phyloP scores from a whole-genome alignment of 495 filamentous ascomycete genomes.

The Podospora comata region DNA sequence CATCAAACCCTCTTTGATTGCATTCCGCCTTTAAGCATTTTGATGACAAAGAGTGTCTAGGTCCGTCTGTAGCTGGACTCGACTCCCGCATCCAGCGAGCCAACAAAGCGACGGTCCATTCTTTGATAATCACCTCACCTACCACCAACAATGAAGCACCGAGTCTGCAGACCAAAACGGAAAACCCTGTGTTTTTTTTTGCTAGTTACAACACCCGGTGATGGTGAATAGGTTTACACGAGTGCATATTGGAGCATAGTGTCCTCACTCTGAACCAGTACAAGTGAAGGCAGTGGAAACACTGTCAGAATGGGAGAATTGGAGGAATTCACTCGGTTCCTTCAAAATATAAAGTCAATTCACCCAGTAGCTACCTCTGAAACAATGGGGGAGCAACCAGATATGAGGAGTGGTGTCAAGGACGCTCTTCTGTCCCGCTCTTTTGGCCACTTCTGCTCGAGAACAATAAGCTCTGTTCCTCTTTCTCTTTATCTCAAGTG shows the following conservation, averaged over 20 bases:
- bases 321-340: neutral
- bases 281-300: neutral
- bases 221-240: neutral
- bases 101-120: neutral
- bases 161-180: neutral
- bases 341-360: neutral
- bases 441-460: neutral
- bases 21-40: neutral
- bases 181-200: neutral
- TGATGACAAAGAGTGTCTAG: neutral
- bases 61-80: neutral
- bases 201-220: neutral
- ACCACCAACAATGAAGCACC: neutral
- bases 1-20: neutral
- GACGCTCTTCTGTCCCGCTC: neutral
- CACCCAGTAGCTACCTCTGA: neutral
- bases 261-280: neutral
- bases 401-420: neutral
- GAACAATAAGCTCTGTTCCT: neutral
- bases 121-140: neutral
- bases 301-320: neutral
- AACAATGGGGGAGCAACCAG: neutral
- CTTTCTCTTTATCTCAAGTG: neutral
- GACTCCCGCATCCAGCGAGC: neutral
- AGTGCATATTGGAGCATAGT: neutral